Conservation (phyloP, 768 basidiomycete species). For the Amanita jacksonii region DNA sequence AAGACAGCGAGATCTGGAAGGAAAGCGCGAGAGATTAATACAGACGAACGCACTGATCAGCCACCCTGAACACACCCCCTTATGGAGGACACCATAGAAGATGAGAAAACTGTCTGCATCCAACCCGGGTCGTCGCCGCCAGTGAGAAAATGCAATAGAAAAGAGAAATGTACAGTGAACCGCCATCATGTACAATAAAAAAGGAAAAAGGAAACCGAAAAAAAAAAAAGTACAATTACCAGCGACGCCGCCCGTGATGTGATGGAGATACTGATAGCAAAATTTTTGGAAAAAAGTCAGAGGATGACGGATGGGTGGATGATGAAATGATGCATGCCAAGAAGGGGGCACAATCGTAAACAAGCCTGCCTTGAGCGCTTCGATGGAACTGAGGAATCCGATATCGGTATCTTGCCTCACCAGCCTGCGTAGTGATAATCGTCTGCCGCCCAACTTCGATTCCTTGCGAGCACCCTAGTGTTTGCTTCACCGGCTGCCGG, state of each 20-base stretch:
- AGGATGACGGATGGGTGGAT: constrained; percentile 1
- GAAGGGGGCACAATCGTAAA: background rate
- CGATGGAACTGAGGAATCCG: no score
- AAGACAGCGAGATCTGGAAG: no score
- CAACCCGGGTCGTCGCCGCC: no score
- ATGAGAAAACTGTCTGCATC: no score
- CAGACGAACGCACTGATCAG: no score
- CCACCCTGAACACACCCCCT: no score
- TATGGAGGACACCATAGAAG: no score
- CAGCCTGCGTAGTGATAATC: constrained; percentile 6
- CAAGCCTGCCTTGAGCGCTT: no score
- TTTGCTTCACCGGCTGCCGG: no score
- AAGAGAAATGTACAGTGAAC: constrained; percentile 2
- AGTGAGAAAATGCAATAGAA: background rate
- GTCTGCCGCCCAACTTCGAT: constrained; percentile 7
- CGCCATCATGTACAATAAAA: no score
- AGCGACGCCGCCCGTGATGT: background rate
- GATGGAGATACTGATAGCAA: background rate
- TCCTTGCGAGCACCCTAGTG: background rate
- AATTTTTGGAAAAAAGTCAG: background rate
- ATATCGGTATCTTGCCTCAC: constrained; percentile 5
- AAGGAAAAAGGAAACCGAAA: background rate
- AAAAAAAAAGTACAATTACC: background rate
- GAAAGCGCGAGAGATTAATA: no score
- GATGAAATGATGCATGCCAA: background rate